Base-by-base conservation (phyloP, 1,284 basidiomycete genomes). In the Sporisorium exsertum region DNA sequence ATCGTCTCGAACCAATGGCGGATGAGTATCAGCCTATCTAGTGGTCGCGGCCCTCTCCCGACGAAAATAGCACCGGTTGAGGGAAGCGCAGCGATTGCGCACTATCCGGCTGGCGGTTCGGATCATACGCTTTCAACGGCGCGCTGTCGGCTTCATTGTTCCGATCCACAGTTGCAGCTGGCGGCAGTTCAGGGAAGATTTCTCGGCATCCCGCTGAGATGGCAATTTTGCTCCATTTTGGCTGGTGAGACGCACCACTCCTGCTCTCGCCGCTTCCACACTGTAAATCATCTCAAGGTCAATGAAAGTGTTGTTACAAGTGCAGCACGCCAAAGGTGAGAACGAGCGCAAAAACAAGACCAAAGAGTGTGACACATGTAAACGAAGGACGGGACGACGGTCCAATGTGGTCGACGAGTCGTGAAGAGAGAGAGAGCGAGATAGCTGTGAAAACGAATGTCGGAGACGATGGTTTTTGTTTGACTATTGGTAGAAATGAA, bases 401-500 rank as follows among this genome's bases (percentile, higher is more conserved):
- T 47, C 52, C 24, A 3, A 22, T 18, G 6, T 18, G 52, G 33
- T 32, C 40, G 53, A 43, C 53, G 18, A 27, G 16, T 27, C 52
- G 52, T 26, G 59, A 52, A 50, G 46, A 37, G 24, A 16, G 15
- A n/a, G 29, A 6, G 15, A n/a, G 29, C 12, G 61, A 57, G 33
- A 24, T 27, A 5, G 43, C 20, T 20, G n/a, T 18, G 9, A 20
- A 26, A 61, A 55, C 29, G 58, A 51, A 47, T 58, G 42, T 43
- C 37, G 52, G 49, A 33, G 29, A 20, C 1, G 1, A 43, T 8
- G n/a, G n/a, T 7, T 43, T 5, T n/a, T 43, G 46, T 8, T 35
- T 35, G 26, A n/a, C n/a, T 53, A 69, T 33, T 62, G 66, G 35
- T 74, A 64, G 56, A 75, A 69, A 51, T 79, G 80, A 16, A 76